A percentile compares a stretch with the other conserved stretches of the same genome.
phyloP scores from a whole-genome alignment of 2,329 filamentous ascomycete genomes.

The Ascomycota sp. region DNA sequence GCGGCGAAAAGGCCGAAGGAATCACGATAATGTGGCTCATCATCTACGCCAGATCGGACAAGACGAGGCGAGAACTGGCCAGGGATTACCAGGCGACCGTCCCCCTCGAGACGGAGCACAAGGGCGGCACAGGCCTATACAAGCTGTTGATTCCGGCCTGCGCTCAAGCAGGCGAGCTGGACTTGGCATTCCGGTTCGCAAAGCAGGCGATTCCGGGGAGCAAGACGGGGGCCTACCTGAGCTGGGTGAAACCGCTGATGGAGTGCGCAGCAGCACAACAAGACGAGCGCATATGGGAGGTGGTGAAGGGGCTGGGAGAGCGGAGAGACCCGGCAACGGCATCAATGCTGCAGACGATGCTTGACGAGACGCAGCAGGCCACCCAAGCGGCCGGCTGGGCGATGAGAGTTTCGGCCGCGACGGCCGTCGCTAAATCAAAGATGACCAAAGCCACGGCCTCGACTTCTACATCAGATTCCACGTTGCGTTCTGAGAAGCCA shows the following conservation, averaged over 20 bases:
- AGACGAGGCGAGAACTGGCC: slow-evolving; percentile 8
- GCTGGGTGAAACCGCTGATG: slow-evolving; percentile 11
- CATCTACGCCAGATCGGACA: slow-evolving; percentile 7
- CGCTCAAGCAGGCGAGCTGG: slow-evolving; percentile 9
- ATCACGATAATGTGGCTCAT: slow-evolving; percentile 12
- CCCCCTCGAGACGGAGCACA: slow-evolving; percentile 3
- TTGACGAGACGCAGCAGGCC: slow-evolving; percentile 7
- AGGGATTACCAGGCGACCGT: slow-evolving; percentile 11
- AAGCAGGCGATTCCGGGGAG: slow-evolving; percentile 3
- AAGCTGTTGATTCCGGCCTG: slow-evolving; percentile 11
- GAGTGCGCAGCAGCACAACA: slow-evolving; percentile 8
- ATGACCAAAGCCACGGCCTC: no score
- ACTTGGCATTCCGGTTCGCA: slow-evolving; percentile 15
- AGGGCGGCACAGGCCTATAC: slow-evolving; percentile 5
- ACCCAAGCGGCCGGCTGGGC: background rate
- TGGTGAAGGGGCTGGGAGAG: slow-evolving; percentile 10
- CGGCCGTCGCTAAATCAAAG: no score
- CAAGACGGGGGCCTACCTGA: slow-evolving; percentile 2
- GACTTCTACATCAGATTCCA: background rate
- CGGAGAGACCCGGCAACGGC: slow-evolving; percentile 5
- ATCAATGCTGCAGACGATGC: slow-evolving; percentile 7
- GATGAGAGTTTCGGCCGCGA: background rate
- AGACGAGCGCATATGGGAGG: slow-evolving; percentile 12
- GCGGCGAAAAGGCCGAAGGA: slow-evolving; percentile 8
- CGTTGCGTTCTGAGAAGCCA: no score